phyloP scores from a whole-genome alignment of 202 grass and related monocot genomes.

The Miscanthus sacchariflorus region DNA sequence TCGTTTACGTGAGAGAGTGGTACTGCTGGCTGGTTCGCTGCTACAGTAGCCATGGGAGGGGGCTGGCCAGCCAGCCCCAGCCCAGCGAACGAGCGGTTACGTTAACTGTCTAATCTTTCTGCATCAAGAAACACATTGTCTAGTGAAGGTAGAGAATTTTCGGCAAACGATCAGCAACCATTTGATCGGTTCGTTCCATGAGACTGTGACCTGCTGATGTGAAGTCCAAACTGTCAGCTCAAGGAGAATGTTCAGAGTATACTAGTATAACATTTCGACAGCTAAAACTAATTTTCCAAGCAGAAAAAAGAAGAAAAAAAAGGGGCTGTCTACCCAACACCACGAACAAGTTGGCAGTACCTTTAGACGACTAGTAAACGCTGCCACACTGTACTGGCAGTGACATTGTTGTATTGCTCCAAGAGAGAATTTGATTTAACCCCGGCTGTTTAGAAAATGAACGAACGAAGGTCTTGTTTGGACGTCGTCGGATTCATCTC shows the following conservation, averaged over 20 bases:
- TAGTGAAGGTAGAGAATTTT: slow-evolving; percentile 27
- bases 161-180: background rate
- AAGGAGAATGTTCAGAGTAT: background rate
- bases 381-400: background rate
- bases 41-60: too few species aligned
- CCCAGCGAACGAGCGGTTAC: too few species aligned
- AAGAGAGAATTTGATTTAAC: background rate
- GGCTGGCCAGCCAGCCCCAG: too few species aligned
- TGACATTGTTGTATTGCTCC: slow-evolving; percentile 33
- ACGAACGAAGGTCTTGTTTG: too few species aligned
- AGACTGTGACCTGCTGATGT: background rate
- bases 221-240: background rate
- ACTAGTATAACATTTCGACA: background rate
- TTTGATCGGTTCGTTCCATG: background rate
- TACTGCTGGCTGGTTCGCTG: too few species aligned
- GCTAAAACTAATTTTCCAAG: background rate
- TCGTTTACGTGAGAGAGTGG: too few species aligned
- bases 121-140: background rate
- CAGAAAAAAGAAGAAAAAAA: background rate
- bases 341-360: too few species aligned
- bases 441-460: too few species aligned
- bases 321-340: too few species aligned
- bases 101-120: background rate
- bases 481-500: too few species aligned
- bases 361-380: slow-evolving; percentile 19